A percentile compares a stretch with the other conserved stretches of the same genome.
These are phyloP conservation scores for Cutaneotrichosporon sp. DNA, from an alignment of 1,284 basidiomycete species.

Conservation along the genomic window DNA sequence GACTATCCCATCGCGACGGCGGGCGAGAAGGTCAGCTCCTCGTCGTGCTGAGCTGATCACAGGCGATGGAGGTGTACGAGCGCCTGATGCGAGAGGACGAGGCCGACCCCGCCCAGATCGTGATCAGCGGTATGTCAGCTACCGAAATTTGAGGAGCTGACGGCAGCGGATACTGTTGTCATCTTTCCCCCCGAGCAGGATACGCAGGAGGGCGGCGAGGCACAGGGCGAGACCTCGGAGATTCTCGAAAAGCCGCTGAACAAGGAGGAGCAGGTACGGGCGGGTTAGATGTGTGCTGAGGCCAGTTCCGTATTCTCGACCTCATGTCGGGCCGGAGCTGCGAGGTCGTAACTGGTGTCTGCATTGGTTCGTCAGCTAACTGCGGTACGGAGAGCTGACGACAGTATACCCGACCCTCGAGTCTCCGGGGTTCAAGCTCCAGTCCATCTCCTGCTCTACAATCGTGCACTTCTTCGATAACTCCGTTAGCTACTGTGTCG, in stretches of 20 bases:
- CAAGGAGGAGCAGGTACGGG: conserved; percentile 68
- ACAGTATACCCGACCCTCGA: conserved; percentile 75
- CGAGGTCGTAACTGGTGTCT: conserved; percentile 86
- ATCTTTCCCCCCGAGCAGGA: conserved; percentile 71
- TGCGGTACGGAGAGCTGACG: neutral
- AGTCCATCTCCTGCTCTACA: conserved; percentile 78
- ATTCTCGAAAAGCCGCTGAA: conserved; percentile 76
- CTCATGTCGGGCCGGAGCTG: conserved; percentile 79
- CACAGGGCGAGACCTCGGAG: conserved; percentile 37
- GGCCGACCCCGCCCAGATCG: conserved; percentile 83
- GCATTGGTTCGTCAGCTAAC: conserved; percentile 57
- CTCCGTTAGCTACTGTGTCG: conserved; percentile 46
- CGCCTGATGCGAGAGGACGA: conserved; percentile 66
- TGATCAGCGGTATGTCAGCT: conserved; percentile 68
- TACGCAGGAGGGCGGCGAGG: conserved; percentile 34
- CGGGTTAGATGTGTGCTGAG: neutral
- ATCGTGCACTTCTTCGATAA: conserved; percentile 75
- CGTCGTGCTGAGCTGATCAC: neutral
- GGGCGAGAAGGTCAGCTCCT: conserved; percentile 63
- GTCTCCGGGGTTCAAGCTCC: conserved; percentile 78
- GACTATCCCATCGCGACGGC: conserved; percentile 94
- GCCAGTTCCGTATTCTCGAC: conserved; percentile 12
- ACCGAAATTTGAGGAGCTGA: neutral
- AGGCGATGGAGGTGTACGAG: conserved; percentile 86
- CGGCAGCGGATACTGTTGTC: conserved; percentile 81